A percentile compares a stretch with the other conserved stretches of the same genome.
Evolutionary conservation across 2,329 filamentous ascomycete genomes (phyloP).

Genomic region (Diaporthe helianthi): DNA sequence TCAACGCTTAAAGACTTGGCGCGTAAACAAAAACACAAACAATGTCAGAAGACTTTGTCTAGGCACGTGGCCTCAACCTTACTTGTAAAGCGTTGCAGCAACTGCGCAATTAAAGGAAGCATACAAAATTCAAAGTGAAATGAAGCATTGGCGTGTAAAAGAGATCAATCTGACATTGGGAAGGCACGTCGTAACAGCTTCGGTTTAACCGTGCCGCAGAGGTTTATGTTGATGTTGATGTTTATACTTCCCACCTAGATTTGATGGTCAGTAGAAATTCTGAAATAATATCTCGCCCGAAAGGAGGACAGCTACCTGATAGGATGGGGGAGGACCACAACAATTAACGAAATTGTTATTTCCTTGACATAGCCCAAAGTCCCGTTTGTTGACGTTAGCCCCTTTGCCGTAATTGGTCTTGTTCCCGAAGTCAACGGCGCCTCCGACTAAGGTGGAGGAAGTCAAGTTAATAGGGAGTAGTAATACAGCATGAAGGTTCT

Average conservation of each 20-base stretch:
- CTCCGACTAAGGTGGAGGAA: not conserved
- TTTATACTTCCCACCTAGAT: not conserved
- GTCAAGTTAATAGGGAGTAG: not conserved
- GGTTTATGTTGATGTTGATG: constrained; percentile 17
- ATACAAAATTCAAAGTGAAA: not conserved
- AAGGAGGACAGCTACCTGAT: not conserved
- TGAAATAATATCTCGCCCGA: too few species aligned
- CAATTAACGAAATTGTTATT: constrained; percentile 1
- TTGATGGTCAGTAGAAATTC: not conserved
- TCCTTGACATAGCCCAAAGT: not conserved
- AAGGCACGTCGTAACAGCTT: not conserved
- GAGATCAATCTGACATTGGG: not conserved
- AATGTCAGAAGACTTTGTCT: too few species aligned
- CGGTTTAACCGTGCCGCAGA: constrained; percentile 2
- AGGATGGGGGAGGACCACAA: not conserved
- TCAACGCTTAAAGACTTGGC: too few species aligned
- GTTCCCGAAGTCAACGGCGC: not conserved
- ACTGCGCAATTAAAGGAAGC: too few species aligned
- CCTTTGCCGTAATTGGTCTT: constrained; percentile 2
- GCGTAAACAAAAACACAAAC: too few species aligned
- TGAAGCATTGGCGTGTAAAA: not conserved
- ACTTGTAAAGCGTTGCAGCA: too few species aligned
- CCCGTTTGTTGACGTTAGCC: not conserved
- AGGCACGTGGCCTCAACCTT: too few species aligned
- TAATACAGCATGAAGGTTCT: not conserved